These are phyloP conservation scores for Vanilla planifolia DNA, from an alignment of 106 monocot species.

Conservation along the genomic window DNA sequence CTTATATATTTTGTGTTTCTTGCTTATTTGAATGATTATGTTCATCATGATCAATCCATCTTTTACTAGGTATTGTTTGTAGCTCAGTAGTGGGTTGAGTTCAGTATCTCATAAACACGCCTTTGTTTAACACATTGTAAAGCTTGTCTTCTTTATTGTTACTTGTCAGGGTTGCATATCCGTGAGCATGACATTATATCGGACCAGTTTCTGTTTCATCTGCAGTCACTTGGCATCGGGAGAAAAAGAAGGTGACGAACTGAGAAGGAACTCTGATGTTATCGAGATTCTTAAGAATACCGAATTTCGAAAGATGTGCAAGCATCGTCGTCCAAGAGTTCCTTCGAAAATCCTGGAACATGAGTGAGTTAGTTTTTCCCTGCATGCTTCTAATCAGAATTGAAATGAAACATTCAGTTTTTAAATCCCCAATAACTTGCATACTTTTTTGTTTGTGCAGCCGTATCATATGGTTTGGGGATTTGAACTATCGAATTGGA, in stretches of 20 bases:
- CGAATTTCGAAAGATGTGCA: conserved; percentile 48
- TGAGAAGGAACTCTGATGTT: conserved; percentile 60
- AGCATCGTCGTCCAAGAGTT: conserved; percentile 24
- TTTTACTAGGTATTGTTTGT: too few relatives aligned
- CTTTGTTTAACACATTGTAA: too few relatives aligned
- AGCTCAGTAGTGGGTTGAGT: too few relatives aligned
- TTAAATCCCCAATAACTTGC: not conserved
- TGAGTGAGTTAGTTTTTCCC: conserved; percentile 35
- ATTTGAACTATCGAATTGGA: conserved; percentile 69
- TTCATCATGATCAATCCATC: not conserved
- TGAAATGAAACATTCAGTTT: not conserved
- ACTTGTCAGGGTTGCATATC: conserved; percentile 58
- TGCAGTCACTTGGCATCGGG: conserved; percentile 72
- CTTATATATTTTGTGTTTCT: not conserved
- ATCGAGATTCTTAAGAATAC: conserved; percentile 61
- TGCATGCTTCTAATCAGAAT: not conserved
- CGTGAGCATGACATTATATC: conserved; percentile 68
- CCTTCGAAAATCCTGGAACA: conserved; percentile 59
- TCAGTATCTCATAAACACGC: too few relatives aligned
- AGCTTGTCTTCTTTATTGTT: not conserved
- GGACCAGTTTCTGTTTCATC: conserved; percentile 64
- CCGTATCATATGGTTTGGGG: conserved; percentile 76
- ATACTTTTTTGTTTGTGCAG: conserved; percentile 21
- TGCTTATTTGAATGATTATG: not conserved
- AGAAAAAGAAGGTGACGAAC: conserved; percentile 68